Evolutionary conservation across 2,329 filamentous ascomycete species (phyloP), one percentile per base, ranked within the genome.

Genomic region (Blastomyces parvus): DNA sequence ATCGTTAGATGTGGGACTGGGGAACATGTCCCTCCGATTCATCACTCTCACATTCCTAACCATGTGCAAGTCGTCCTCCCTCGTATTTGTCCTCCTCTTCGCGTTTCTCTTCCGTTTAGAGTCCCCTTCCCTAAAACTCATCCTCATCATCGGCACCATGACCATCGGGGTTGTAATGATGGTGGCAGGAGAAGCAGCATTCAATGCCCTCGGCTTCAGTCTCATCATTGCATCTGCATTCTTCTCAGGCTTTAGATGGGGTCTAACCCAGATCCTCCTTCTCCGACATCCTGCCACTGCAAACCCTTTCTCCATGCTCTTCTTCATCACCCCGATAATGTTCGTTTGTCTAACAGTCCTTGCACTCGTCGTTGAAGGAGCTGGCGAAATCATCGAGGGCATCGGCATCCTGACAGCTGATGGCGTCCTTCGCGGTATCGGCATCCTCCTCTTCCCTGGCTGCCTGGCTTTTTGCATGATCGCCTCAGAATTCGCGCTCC

Each of bases 21-120:
- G 94, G 67, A 99, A 99, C 73, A 96, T 91, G 76, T 96, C 91
- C 61, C 82, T 99, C 70, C 94, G 93, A 76, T 97, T 95, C 75
- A 97, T 99, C 70, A 92, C 90, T 52, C 84, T 99, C 68, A 97
- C 93, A 11, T 99, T 99, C 75, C 96, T 96, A 77, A 99, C 94
- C 64, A 97, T 99, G 94, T 97, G 94, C 79, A 99, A 99, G 83
- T 97, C 93, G 6, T 97, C 92, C 11, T 90, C 93, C 19, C 84
- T 99, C 27, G 92, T 90, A 55, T 99, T 97, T 73, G 94, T 99
- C 62, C 86, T 99, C 27, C 76, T 96, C 59, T 99, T 99, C 74
- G 94, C 94, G 66, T 96, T 99, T 72, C 74, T 96, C 58, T 97
- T 99, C 80, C 87, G 89, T 61, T 86, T 99, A 61, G 94, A 99